Evolutionary conservation across 2,329 filamentous ascomycete species (phyloP), one percentile per base, ranked within the genome.

Genomic region (Penicillium sp.): DNA sequence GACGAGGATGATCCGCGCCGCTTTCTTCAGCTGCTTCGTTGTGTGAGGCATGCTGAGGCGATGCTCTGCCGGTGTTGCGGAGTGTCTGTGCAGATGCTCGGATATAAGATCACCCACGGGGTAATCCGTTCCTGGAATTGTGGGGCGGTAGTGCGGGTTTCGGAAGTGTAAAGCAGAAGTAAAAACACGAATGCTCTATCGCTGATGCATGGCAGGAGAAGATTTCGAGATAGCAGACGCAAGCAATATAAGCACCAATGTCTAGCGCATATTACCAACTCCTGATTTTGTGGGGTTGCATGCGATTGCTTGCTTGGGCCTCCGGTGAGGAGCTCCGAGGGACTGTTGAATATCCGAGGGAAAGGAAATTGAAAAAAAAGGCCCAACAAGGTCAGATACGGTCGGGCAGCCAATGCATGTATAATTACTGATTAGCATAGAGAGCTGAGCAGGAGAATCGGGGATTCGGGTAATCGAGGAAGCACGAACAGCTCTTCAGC

Each of bases 1-100:
- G 62, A 98, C 83, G 59, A 98, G 83, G 66, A 98, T 97, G 56
- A 97, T 86, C 55, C 93, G 87, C 47, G 93, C 93, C 50, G 93
- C 92, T 73, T 80, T 84, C 58, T 79, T 81, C 65, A 95, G 81
- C 74, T 82, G 72, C 60, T 69, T 74, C 25, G 65, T 66, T n/a
- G 61, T 55, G 44, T 62, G 62, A 42, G 66, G 61, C 65, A 70
- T 70, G 20, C 20, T 46, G 35, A 35, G 15, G 31, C 4, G 38
- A 46, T 50, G 41, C 33, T 35, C 41, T 27, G 46, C 12, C 23
- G 42, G 45, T 53, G 37, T 8, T 35, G 33, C 10, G 32, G 15
- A n/a, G 31, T 45, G 7, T 23, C 10, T 18, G 15, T 35, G 24
- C 32, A 27, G 32, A 28, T 38, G 25, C 28, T 39, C 39, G 31